phyloP scores from a whole-genome alignment of 108 stramenopile species.

The Epithemia pelagica region DNA sequence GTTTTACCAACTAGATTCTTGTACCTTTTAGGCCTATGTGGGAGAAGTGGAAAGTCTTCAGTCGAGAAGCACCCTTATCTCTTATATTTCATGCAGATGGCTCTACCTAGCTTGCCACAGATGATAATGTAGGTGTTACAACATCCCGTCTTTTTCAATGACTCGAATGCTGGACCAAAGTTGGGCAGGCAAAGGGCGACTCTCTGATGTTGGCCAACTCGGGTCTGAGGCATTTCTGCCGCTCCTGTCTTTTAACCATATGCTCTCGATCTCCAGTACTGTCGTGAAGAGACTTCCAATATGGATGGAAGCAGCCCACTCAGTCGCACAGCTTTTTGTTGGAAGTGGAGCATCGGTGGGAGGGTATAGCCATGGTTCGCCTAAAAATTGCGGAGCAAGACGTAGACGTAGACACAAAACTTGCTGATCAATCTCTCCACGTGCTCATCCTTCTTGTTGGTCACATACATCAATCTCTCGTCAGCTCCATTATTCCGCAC shows the following conservation, averaged over 20 bases:
- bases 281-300: background rate
- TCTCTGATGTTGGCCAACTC: background rate
- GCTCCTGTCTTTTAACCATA: background rate
- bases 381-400: background rate
- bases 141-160: background rate
- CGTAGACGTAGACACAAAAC: background rate
- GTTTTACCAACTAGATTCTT: background rate
- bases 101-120: background rate
- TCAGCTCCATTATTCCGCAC: background rate
- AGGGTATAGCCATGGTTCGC: background rate
- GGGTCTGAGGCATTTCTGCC: background rate
- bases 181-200: background rate
- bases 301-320: background rate
- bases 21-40: background rate
- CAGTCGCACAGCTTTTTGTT: background rate
- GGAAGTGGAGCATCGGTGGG: background rate
- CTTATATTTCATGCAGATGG: background rate
- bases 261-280: background rate
- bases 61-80: background rate
- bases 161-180: background rate
- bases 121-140: background rate
- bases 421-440: background rate
- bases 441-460: background rate
- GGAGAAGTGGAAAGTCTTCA: background rate
- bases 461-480: background rate